Evolutionary conservation across 345 rosid species (phyloP).

Genomic region (Rubroshorea leprosula): DNA sequence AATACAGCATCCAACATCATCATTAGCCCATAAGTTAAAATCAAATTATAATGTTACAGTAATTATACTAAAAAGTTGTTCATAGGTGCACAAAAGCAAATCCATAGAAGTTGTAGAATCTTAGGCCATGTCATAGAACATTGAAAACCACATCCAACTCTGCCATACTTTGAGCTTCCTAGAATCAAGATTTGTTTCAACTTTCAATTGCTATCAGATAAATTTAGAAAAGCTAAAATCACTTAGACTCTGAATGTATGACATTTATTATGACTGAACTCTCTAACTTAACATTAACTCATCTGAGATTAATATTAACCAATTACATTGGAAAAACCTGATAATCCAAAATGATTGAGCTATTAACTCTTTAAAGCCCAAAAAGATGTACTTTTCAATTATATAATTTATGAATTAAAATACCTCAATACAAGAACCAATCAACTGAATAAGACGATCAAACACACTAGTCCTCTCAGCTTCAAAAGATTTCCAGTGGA

Average conservation of each 20-base stretch:
- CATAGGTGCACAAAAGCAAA: neutral
- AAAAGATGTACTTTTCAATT: neutral
- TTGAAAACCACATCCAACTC: no score
- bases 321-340: no score
- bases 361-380: neutral
- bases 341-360: no score
- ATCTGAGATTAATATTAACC: neutral
- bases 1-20: neutral
- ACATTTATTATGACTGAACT: neutral
- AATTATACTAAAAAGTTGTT: neutral
- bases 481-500: slow-evolving; percentile 97
- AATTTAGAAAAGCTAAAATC: neutral
- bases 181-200: neutral
- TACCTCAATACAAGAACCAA: slow-evolving; percentile 98
- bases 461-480: slow-evolving; percentile 92
- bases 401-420: slow-evolving; percentile 12
- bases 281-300: neutral
- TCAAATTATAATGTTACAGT: neutral
- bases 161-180: neutral
- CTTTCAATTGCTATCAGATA: neutral
- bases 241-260: neutral
- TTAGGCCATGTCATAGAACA: neutral
- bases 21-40: neutral
- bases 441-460: slow-evolving; percentile 97
- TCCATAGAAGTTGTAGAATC: neutral